Evolutionary conservation across 2,329 filamentous ascomycete genomes (phyloP).

Genomic region (Pseudonectria foliicola): DNA sequence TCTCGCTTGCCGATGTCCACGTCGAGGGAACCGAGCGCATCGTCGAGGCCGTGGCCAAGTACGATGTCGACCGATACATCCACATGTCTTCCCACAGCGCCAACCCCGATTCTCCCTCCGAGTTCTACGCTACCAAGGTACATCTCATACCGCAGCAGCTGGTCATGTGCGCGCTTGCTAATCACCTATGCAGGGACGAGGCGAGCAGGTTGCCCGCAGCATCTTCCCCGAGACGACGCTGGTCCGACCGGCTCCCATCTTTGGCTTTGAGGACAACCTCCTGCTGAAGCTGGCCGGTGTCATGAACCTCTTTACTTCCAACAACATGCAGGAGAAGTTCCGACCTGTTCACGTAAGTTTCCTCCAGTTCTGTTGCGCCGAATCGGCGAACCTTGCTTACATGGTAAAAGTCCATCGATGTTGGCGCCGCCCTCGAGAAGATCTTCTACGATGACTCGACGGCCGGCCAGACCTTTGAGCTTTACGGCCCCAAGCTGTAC

Average conservation of each 20-base stretch:
- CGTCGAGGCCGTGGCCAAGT: constrained; percentile 89
- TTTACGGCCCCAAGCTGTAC: constrained; percentile 91
- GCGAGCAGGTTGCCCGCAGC: constrained; percentile 74
- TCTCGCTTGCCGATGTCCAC: constrained; percentile 85
- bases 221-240: constrained; percentile 98
- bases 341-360: constrained; percentile 76
- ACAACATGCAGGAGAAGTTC: constrained; percentile 87
- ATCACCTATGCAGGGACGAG: constrained; percentile 50
- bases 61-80: constrained; percentile 93
- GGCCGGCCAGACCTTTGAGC: constrained; percentile 83
- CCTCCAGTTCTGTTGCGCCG: background rate
- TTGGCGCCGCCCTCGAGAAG: constrained; percentile 78
- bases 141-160: constrained; percentile 7
- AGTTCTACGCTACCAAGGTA: constrained; percentile 89
- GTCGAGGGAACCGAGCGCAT: constrained; percentile 90
- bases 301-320: constrained; percentile 79
- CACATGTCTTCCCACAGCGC: constrained; percentile 96
- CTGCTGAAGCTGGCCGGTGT: constrained; percentile 77
- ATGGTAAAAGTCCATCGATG: constrained; percentile 65
- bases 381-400: background rate
- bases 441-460: constrained; percentile 91
- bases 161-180: constrained; percentile 3
- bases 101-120: constrained; percentile 67
- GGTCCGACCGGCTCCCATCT: constrained; percentile 87
- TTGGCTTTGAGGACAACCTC: constrained; percentile 90